Base-by-base conservation (phyloP, 805 yeast genomes). In the Komagataella populi region DNA sequence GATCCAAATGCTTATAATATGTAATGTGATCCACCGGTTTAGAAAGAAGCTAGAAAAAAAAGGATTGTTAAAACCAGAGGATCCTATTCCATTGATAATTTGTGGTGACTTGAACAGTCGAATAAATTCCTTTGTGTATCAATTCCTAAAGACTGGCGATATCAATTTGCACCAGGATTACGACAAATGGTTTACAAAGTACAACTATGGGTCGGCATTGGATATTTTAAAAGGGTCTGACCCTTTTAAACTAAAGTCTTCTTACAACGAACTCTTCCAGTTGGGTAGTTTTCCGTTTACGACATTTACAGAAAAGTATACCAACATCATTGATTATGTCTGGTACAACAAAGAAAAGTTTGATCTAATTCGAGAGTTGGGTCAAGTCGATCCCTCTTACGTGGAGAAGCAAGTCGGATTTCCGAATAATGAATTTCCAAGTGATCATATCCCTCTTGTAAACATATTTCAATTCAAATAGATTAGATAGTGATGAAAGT, bases 351-450 rank as follows among this genome's bases (percentile, higher is more conserved):
- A 64, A 14, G 55, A 62, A 8, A 71, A 69, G 47, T 60, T 79
- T 22, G 59, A 63, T 47, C 63, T 75, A 18, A 58, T 69, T 1
- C 69, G 70, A 50, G 71, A 76, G n/a, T 62, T 80, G n/a, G 75
- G 80, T n/a, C 81, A 78, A 16, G 65, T 76, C 12, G 71, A 72
- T 48, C 55, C 59, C 0, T 50, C 56, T 0, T 71, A 73, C 53
- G 51, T 67, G 14, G 50, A 59, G 6, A 53, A 59, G 0, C 67
- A 66, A 8, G 53, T 53, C 7, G 68, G 83, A 0, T 69, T 80
- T 49, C 87, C 86, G 0, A 80, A 81, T 55, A 65, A 61, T 46
- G 73, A 73, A 17, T 81, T 76, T 55, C 86, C 87, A 3, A 80
- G 81, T 50, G 83, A 78, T 52, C 76, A 71, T 54, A 71, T 71